Evolutionary conservation across 371 early-diverging fungal genomes (phyloP).

Genomic region (Actinomortierella ambigua): DNA sequence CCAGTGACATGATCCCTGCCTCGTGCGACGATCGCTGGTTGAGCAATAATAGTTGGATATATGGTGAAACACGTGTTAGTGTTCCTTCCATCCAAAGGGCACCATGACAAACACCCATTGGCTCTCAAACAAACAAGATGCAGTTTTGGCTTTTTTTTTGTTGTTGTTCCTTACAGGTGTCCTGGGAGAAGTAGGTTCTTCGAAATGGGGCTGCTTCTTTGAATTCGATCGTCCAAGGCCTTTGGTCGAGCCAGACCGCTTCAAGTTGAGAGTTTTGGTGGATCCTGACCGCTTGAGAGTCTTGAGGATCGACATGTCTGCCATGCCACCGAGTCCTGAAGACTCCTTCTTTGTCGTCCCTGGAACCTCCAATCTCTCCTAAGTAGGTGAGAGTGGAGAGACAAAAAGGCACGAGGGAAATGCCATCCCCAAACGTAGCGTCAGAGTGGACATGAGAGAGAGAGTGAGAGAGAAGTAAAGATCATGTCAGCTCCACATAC

Average conservation of each 20-base stretch:
- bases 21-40: constrained; percentile 48
- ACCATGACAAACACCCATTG: background rate
- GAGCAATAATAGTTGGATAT: background rate
- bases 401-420: background rate
- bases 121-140: too few species aligned
- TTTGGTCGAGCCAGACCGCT: constrained; percentile 35
- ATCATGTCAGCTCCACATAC: too few species aligned
- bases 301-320: constrained; percentile 35
- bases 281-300: constrained; percentile 41
- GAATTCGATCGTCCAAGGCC: constrained; percentile 36
- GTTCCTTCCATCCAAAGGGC: background rate
- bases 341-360: constrained; percentile 40
- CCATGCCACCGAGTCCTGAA: constrained; percentile 16
- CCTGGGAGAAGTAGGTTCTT: constrained; percentile 42
- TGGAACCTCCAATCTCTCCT: constrained; percentile 46
- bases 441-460: too few species aligned
- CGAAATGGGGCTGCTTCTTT: constrained; percentile 43
- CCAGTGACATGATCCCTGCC: constrained; percentile 66
- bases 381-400: background rate
- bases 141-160: too few species aligned
- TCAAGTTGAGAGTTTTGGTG: constrained; percentile 32
- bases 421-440: too few species aligned
- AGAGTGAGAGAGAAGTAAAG: background rate
- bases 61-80: constrained; percentile 3
- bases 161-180: constrained; percentile 25